Percentiles rank a stretch among this genome's conserved stretches.
Conservation (phyloP, 495 filamentous ascomycete species). For the Hyaloscypha finlandica region DNA sequence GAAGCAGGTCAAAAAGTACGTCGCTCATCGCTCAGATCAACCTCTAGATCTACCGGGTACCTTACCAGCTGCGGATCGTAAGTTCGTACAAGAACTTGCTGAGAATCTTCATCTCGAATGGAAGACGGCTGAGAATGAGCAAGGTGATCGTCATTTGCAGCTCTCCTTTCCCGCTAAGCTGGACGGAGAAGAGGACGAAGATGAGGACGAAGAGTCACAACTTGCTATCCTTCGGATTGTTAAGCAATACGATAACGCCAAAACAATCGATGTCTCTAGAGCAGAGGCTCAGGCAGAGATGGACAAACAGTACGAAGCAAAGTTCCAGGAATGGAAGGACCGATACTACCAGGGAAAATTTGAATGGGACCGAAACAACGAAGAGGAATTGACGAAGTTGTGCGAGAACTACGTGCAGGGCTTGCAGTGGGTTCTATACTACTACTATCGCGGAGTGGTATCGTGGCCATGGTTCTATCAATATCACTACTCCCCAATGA, state of each 20-base stretch:
- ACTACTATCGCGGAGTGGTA: slow-evolving; percentile 90
- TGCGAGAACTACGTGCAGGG: slow-evolving; percentile 98
- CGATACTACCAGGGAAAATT: slow-evolving; percentile 91
- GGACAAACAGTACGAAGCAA: slow-evolving; percentile 80
- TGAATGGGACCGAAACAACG: slow-evolving; percentile 82
- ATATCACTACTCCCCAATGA: slow-evolving; percentile 98
- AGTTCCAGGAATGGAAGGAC: slow-evolving; percentile 90
- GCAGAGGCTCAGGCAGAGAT: slow-evolving; percentile 76
- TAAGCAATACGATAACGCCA: slow-evolving; percentile 86
- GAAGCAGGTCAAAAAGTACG: slow-evolving; percentile 78
- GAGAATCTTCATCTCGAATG: slow-evolving; percentile 79
- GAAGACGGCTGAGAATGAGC: slow-evolving; percentile 75
- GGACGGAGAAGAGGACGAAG: slow-evolving; percentile 59
- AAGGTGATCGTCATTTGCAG: slow-evolving; percentile 77
- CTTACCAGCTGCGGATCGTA: slow-evolving; percentile 82
- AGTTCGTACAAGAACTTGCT: slow-evolving; percentile 88
- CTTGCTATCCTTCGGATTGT: slow-evolving; percentile 81
- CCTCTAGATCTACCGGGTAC: slow-evolving; percentile 71
- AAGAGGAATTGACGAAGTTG: slow-evolving; percentile 78
- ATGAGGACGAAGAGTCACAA: slow-evolving; percentile 85
- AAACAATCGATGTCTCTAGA: slow-evolving; percentile 75
- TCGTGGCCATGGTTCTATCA: slow-evolving; percentile 99
- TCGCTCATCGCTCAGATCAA: slow-evolving; percentile 57
- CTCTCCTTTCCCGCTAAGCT: slow-evolving; percentile 66
- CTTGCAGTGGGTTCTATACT: slow-evolving; percentile 92